Evolutionary conservation across 768 basidiomycete species (phyloP).

Genomic region (Pulveroboletus sp.): DNA sequence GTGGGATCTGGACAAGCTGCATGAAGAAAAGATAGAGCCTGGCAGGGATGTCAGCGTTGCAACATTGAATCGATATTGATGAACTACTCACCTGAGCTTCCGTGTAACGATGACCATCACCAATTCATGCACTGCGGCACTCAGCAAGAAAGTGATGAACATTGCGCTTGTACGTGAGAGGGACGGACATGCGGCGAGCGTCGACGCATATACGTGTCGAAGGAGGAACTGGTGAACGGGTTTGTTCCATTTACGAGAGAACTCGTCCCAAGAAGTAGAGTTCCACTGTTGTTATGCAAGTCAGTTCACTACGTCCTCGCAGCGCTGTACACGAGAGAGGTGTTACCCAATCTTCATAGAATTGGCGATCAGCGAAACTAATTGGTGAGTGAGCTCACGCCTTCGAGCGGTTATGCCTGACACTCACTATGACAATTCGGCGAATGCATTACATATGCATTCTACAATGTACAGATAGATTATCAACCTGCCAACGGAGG

Average conservation of each 20-base stretch:
- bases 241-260: conserved; percentile 97
- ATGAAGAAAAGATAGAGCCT: conserved; percentile 85
- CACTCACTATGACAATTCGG: conserved; percentile 81
- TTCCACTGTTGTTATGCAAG: conserved; percentile 66
- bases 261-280: conserved; percentile 94
- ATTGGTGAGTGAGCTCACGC: conserved; percentile 1
- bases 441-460: conserved; percentile 95
- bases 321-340: not conserved
- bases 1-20: conserved; percentile 86
- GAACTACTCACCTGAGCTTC: conserved; percentile 68
- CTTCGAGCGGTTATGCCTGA: not conserved
- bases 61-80: not conserved
- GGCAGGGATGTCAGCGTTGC: not conserved
- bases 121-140: conserved; percentile 87
- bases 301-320: not conserved
- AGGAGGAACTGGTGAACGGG: conserved; percentile 93
- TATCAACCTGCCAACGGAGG: conserved; percentile 1
- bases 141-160: conserved; percentile 88
- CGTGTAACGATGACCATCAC: conserved; percentile 95
- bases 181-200: conserved; percentile 65
- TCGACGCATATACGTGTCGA: conserved; percentile 91
- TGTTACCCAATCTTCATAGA: conserved; percentile 94
- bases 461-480: conserved; percentile 41
- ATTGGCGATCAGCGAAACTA: conserved; percentile 95
- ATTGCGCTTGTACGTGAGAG: conserved; percentile 80